phyloP scores from a whole-genome alignment of 345 rosid genomes.

The Citrus medica region DNA sequence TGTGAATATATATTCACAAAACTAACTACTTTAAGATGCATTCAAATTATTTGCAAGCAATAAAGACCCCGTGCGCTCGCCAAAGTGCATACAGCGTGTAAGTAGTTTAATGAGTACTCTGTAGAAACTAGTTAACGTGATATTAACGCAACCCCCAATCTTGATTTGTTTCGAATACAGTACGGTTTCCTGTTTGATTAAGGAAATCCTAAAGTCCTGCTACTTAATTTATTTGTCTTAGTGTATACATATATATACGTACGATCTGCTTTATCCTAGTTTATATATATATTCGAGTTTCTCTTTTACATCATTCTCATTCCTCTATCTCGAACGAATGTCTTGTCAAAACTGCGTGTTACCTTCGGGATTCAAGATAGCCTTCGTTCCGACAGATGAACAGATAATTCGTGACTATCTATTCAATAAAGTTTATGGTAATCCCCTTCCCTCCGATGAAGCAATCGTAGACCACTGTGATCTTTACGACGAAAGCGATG shows the following conservation, averaged over 20 bases:
- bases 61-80: too few relatives aligned
- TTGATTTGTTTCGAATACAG: too few relatives aligned
- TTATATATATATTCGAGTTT: too few relatives aligned
- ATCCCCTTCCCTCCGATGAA: not conserved
- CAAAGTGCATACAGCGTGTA: too few relatives aligned
- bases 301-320: not conserved
- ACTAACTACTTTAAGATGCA: too few relatives aligned
- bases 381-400: not conserved
- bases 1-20: too few relatives aligned
- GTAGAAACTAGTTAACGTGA: too few relatives aligned
- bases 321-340: not conserved
- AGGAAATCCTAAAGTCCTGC: not conserved
- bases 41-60: too few relatives aligned
- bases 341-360: not conserved
- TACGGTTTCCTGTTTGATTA: not conserved
- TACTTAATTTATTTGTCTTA: too few relatives aligned
- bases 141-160: too few relatives aligned
- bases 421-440: not conserved
- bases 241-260: not conserved
- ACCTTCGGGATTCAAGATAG: not conserved
- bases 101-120: too few relatives aligned
- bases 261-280: too few relatives aligned
- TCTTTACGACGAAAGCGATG: not conserved
- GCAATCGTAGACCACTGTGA: not conserved
- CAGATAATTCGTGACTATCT: not conserved